Evolutionary conservation across 1,284 basidiomycete species (phyloP).

Genomic region (Cerrena zonata): DNA sequence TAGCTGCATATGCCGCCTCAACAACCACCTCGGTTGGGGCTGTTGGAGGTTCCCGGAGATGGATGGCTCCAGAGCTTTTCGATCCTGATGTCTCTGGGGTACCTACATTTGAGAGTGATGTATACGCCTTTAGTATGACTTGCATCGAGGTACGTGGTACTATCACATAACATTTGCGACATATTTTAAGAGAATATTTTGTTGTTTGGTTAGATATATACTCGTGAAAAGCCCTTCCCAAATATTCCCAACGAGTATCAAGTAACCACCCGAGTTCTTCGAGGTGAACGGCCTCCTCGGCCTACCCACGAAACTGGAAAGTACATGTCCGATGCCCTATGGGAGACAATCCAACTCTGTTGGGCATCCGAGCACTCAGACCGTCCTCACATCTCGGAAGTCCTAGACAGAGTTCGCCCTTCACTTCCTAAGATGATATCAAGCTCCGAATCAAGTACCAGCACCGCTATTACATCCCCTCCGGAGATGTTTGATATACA

Average conservation of each 20-base stretch:
- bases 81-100: background rate
- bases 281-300: background rate
- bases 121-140: constrained; percentile 1
- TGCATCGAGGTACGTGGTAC: constrained; percentile 1
- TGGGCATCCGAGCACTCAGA: background rate
- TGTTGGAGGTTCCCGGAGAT: background rate
- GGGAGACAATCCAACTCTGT: background rate
- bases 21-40: background rate
- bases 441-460: no score
- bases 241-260: background rate
- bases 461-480: no score
- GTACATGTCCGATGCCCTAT: background rate
- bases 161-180: background rate
- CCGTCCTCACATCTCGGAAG: background rate
- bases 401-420: no score
- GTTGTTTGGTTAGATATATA: background rate
- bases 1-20: background rate
- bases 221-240: background rate
- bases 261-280: background rate
- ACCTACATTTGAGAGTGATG: background rate
- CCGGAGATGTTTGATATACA: no score
- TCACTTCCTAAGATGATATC: no score
- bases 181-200: background rate
- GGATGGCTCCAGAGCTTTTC: constrained; percentile 3
- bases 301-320: background rate